A percentile compares a stretch with the other conserved stretches of the same genome.
Evolutionary conservation across 192 early-diverging fungal species (phyloP).

Genomic region (Backusella luteola): DNA sequence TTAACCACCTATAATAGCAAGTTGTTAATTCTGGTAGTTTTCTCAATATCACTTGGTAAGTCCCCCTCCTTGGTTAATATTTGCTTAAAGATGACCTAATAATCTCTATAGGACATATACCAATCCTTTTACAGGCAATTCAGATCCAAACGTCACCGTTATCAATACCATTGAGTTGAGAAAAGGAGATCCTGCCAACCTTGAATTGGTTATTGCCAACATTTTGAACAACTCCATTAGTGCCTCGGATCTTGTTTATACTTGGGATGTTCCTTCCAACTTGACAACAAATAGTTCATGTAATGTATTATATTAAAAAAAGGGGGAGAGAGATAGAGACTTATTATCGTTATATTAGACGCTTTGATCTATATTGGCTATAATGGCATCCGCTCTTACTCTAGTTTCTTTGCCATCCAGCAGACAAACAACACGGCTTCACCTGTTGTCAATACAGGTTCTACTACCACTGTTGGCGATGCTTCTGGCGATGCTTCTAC

Average conservation of each 20-base stretch:
- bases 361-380: background rate
- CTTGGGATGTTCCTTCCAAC: slow-evolving; percentile 14
- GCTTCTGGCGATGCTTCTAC: background rate
- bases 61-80: too few species aligned
- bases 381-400: background rate
- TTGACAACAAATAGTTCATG: slow-evolving; percentile 3
- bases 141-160: background rate
- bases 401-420: background rate
- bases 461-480: background rate
- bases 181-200: background rate
- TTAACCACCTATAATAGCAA: background rate
- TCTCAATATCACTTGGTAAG: slow-evolving; percentile 13
- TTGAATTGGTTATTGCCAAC: slow-evolving; percentile 9
- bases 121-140: background rate
- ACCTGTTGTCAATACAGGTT: background rate
- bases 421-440: background rate
- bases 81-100: too few species aligned
- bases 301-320: slow-evolving; percentile 3
- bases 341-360: background rate
- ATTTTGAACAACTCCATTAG: background rate
- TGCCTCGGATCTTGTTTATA: background rate
- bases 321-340: background rate
- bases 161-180: slow-evolving; percentile 5
- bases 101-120: background rate
- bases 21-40: background rate